Conservation (phyloP, 768 basidiomycete genomes). For the Guyanaporus albipodus region DNA sequence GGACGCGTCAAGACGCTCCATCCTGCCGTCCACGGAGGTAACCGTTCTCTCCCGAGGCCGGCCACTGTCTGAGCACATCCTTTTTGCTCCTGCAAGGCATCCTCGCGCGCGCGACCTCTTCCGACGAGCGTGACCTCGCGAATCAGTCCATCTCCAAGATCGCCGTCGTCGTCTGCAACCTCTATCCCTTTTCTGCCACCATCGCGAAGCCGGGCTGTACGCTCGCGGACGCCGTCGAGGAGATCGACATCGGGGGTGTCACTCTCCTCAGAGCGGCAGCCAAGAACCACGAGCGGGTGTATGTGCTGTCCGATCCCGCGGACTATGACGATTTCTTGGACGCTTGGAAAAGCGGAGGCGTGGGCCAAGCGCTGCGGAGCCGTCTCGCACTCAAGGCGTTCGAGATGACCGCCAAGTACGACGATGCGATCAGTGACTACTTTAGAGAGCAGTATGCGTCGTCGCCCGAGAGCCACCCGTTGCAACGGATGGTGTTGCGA, state of each 20-base stretch:
- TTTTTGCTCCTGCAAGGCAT: constrained; percentile 67
- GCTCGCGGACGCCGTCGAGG: constrained; percentile 89
- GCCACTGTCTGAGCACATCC: constrained; percentile 3
- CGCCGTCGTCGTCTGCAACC: constrained; percentile 97
- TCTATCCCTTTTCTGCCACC: constrained; percentile 94
- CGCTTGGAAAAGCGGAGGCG: constrained; percentile 72
- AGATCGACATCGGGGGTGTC: constrained; percentile 98
- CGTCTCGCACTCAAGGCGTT: constrained; percentile 95
- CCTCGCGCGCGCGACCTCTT: constrained; percentile 85
- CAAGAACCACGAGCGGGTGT: constrained; percentile 94
- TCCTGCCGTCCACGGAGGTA: constrained; percentile 96
- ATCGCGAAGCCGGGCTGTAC: constrained; percentile 87
- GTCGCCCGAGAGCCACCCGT: constrained; percentile 68
- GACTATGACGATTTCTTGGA: constrained; percentile 84
- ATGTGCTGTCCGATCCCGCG: constrained; percentile 80
- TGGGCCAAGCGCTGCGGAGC: constrained; percentile 65
- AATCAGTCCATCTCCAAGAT: constrained; percentile 87
- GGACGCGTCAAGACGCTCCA: constrained; percentile 98
- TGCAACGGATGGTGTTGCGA: constrained; percentile 82
- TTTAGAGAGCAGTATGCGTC: constrained; percentile 95
- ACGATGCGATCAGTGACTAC: constrained; percentile 93
- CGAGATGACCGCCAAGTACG: constrained; percentile 92
- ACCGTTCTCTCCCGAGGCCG: constrained; percentile 8
- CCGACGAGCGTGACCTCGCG: constrained; percentile 82
- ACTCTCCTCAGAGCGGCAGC: constrained; percentile 96